These are phyloP conservation scores for Penicillium odoratum DNA, from an alignment of 495 filamentous ascomycete genomes.

Conservation along the genomic window DNA sequence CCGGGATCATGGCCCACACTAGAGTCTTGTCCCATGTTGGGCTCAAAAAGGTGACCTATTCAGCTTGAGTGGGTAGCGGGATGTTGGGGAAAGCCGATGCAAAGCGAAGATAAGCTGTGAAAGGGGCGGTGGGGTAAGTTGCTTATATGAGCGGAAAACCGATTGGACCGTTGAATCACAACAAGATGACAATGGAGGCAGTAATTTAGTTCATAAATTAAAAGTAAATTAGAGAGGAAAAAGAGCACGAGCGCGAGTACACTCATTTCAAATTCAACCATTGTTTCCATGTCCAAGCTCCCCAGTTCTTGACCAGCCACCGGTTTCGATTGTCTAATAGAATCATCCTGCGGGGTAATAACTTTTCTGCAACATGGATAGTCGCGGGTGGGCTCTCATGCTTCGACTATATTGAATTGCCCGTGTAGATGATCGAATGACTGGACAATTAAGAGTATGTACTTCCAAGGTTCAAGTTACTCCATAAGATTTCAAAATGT, in stretches of 20 bases:
- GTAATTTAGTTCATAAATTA: not conserved
- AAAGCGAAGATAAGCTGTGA: constrained; percentile 45
- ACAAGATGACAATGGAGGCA: not conserved
- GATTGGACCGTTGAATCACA: constrained; percentile 13
- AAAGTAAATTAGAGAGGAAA: not conserved
- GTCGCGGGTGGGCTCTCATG: too few relatives aligned
- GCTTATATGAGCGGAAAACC: constrained; percentile 26
- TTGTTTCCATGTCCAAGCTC: not conserved
- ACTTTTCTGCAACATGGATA: too few relatives aligned
- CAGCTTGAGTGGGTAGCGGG: constrained; percentile 12
- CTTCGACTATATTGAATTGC: too few relatives aligned
- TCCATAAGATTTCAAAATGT: too few relatives aligned
- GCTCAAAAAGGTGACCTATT: constrained; percentile 4
- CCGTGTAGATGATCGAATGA: too few relatives aligned
- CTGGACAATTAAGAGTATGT: too few relatives aligned
- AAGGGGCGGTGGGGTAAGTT: constrained; percentile 38
- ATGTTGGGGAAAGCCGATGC: constrained; percentile 43
- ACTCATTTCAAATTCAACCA: constrained; percentile 1
- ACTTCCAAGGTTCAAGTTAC: too few relatives aligned
- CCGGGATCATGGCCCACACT: constrained; percentile 20
- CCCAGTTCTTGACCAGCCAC: constrained; percentile 11
- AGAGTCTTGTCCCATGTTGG: constrained; percentile 30
- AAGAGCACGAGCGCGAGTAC: not conserved
- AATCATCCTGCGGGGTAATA: constrained; percentile 18
- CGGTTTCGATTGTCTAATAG: constrained; percentile 25